These are phyloP conservation scores for Starmerella cellae DNA, from an alignment of 805 yeast genomes.

Conservation along the genomic window DNA sequence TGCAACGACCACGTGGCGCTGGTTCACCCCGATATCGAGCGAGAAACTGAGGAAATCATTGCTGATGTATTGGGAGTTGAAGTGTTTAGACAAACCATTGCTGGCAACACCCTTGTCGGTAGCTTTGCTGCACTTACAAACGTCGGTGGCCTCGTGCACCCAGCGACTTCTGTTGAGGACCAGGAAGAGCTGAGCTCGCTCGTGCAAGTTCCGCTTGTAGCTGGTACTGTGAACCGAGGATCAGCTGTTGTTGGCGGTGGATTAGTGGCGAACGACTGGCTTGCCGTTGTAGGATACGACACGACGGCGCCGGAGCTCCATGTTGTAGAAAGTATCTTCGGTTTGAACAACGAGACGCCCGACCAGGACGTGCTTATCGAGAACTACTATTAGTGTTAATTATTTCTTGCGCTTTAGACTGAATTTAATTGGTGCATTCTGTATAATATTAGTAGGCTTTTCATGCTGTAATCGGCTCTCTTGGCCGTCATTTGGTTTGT, in stretches of 20 bases:
- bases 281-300: constrained; percentile 91
- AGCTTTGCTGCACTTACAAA: constrained; percentile 88
- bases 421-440: neutral
- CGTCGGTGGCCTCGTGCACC: constrained; percentile 97
- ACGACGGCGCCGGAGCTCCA: constrained; percentile 98
- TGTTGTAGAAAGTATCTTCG: constrained; percentile 89
- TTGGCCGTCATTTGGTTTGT: neutral
- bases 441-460: too few relatives aligned
- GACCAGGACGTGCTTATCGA: constrained; percentile 31
- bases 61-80: constrained; percentile 98
- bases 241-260: constrained; percentile 97
- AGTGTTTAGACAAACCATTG: constrained; percentile 97
- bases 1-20: constrained; percentile 98
- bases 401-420: neutral
- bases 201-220: constrained; percentile 93
- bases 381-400: constrained; percentile 25
- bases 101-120: constrained; percentile 95
- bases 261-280: constrained; percentile 96
- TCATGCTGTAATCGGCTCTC: neutral
- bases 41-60: constrained; percentile 96
- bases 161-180: constrained; percentile 92
- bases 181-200: constrained; percentile 94
- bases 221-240: constrained; percentile 98
- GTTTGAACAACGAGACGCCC: constrained; percentile 29
- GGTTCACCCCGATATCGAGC: constrained; percentile 97